Percentiles rank a stretch among this genome's conserved stretches.
These are phyloP conservation scores for Termitomyces sp. DNA, from an alignment of 768 basidiomycete genomes.

Conservation along the genomic window DNA sequence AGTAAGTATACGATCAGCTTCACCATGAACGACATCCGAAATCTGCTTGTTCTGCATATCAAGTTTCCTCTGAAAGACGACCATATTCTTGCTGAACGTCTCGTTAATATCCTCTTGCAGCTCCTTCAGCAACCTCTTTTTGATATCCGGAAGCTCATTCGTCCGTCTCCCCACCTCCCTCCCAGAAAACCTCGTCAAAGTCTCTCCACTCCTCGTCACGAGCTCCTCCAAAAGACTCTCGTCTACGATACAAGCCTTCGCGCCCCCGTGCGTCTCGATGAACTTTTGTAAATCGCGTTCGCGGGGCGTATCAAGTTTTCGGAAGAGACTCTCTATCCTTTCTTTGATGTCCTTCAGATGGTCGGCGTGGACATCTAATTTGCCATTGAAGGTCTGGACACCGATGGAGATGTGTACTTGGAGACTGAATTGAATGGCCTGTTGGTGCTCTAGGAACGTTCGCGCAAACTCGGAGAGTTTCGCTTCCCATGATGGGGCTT, in stretches of 20 bases:
- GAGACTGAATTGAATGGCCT: constrained; percentile 32
- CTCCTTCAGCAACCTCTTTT: constrained; percentile 32
- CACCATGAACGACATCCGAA: constrained; percentile 24
- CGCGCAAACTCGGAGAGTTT: constrained; percentile 29
- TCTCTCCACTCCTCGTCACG: constrained; percentile 28
- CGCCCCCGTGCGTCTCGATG: constrained; percentile 38
- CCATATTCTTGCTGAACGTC: constrained; percentile 34
- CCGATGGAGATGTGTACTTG: constrained; percentile 34
- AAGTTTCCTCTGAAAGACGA: constrained; percentile 43
- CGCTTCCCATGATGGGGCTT: constrained; percentile 32
- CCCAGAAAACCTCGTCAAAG: constrained; percentile 22
- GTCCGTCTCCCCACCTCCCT: constrained; percentile 21
- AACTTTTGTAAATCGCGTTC: constrained; percentile 35
- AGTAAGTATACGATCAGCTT: constrained; percentile 36
- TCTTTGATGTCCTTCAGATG: constrained; percentile 21
- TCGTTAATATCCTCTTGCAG: constrained; percentile 34
- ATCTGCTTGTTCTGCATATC: constrained; percentile 40
- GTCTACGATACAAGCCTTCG: constrained; percentile 28
- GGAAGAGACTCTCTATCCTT: constrained; percentile 34
- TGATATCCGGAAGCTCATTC: constrained; percentile 24
- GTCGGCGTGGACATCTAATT: constrained; percentile 21
- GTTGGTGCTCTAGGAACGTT: constrained; percentile 30
- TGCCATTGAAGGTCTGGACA: constrained; percentile 30
- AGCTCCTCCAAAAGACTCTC: constrained; percentile 29
- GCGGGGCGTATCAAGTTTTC: constrained; percentile 34